These are phyloP conservation scores for Ophiorrhiza pumila DNA, from an alignment of 257 asterid genomes.

Conservation along the genomic window DNA sequence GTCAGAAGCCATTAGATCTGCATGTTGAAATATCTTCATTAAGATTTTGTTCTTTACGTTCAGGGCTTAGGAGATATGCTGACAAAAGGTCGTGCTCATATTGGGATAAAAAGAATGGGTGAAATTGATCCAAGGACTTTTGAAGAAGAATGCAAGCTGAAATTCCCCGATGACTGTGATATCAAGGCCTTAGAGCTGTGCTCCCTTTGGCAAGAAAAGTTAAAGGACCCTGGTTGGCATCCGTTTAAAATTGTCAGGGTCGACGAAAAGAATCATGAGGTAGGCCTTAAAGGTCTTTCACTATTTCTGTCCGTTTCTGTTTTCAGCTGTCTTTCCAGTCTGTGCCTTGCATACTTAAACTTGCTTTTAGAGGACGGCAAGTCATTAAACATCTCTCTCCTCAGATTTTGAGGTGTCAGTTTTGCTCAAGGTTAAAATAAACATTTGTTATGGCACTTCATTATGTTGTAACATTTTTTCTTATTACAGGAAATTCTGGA, in stretches of 20 bases:
- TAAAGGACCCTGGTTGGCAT: conserved; percentile 60
- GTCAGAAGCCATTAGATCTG: background rate
- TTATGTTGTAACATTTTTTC: background rate
- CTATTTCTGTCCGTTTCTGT: background rate
- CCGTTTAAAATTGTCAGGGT: conserved; percentile 48
- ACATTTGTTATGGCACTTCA: background rate
- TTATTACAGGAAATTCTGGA: conserved; percentile 27
- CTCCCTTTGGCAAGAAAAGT: conserved; percentile 67
- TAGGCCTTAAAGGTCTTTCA: conserved; percentile 10
- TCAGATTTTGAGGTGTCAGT: background rate
- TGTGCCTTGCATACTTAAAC: background rate
- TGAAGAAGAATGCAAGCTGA: conserved; percentile 47
- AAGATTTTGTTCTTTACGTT: conserved; percentile 2
- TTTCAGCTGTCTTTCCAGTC: background rate
- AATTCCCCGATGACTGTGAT: conserved; percentile 49
- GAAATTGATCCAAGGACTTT: conserved; percentile 65
- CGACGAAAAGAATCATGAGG: conserved; percentile 42
- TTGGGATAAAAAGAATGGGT: conserved; percentile 79
- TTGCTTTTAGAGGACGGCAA: background rate
- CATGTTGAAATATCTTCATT: background rate
- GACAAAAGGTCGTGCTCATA: conserved; percentile 40
- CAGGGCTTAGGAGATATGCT: conserved; percentile 55
- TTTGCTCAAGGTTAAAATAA: background rate
- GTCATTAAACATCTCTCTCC: background rate
- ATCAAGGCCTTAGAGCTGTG: conserved; percentile 47